A percentile compares a stretch with the other conserved stretches of the same genome.
These are phyloP conservation scores for Phaffomyces antillensis DNA, from an alignment of 805 yeast species.

Conservation along the genomic window DNA sequence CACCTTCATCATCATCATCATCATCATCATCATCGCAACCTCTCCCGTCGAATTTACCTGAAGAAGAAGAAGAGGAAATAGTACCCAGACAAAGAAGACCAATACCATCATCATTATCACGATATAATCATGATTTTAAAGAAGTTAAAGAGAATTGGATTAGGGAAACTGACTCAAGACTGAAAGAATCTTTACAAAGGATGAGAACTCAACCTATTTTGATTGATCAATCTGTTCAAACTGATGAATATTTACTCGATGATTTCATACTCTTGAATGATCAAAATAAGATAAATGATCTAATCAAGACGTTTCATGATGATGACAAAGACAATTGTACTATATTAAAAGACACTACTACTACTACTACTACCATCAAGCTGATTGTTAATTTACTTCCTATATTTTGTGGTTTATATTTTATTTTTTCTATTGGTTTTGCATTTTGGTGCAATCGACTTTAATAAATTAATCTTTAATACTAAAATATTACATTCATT, in stretches of 20 bases:
- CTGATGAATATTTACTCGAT: background rate
- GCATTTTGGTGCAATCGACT: too few relatives aligned
- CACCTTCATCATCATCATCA: background rate
- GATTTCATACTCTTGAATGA: background rate
- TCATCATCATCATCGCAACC: background rate
- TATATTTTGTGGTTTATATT: slow-evolving; percentile 1
- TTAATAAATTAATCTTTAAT: too few relatives aligned
- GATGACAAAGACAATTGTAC: background rate
- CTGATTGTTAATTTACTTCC: background rate
- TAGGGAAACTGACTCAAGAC: background rate
- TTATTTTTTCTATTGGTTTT: background rate
- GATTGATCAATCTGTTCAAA: slow-evolving; percentile 4
- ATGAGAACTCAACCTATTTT: too few relatives aligned
- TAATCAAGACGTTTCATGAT: background rate
- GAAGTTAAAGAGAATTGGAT: background rate
- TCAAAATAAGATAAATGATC: background rate
- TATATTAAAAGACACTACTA: background rate
- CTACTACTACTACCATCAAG: too few relatives aligned
- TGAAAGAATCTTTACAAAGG: background rate
- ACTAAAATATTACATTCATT: too few relatives aligned
- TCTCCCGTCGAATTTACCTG: too few relatives aligned
- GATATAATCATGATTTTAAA: background rate
- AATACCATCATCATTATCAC: background rate
- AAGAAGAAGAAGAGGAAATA: background rate
- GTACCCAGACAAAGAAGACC: background rate